Evolutionary conservation across 169 alveolate genomes (phyloP), one percentile per base, ranked within the genome.

Genomic region (Ichthyophthirius multifiliis): DNA sequence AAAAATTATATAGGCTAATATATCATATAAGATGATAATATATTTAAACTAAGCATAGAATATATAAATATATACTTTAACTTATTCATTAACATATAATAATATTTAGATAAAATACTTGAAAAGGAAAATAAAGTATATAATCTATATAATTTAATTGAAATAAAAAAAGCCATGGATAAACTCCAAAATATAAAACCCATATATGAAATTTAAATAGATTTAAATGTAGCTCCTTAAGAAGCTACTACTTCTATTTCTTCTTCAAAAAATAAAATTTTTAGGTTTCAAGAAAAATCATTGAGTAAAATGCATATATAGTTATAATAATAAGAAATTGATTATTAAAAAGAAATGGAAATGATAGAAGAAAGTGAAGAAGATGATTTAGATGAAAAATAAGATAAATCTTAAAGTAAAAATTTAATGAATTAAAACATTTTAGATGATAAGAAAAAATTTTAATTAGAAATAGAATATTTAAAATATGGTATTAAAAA

Each of bases 321-420:
- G 23, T 55, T 55, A 55, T 12, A 39, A 39, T 15, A 20, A 55
- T 20, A 27, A 1, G 39, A 16, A 27, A 27, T 13, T 20, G 18
- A 55, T 27, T 34, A 27, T 4, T 16, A 23, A 10, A 15, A 55
- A 55, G 23, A 34, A 20, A 55, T 55, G 71, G 71, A 41, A 13
- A 41, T 55, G 12, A 55, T 55, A 4, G 71, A 55, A 55, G 71
- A 55, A 55, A 55, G 71, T 55, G 71, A 55, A 3, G 71, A 55
- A 27, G 71, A 55, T 23, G 23, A 23, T n/a, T 34, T 27, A 27
- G 71, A 55, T 0, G 71, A 55, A 55, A 39, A 55, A 27, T 34
- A 55, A n/a, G 23, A 55, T 27, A 39, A 55, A 27, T 20, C 23
- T 9, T 55, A 20, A 9, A 9, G 7, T 9, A 41, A 41, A 41